These are phyloP conservation scores for Phylloporus sp. DNA, from an alignment of 768 basidiomycete genomes.

Conservation along the genomic window DNA sequence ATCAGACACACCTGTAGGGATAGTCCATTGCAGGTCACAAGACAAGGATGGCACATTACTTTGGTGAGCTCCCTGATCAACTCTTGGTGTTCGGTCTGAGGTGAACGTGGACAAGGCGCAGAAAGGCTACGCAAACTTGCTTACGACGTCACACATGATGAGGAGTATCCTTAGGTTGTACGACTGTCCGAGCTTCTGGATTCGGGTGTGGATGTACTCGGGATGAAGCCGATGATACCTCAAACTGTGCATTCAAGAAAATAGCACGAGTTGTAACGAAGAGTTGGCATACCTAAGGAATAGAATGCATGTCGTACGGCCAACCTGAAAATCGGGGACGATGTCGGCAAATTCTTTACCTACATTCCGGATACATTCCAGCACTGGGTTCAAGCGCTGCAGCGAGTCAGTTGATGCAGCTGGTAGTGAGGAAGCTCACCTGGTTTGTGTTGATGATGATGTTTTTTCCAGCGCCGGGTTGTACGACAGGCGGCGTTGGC, in stretches of 20 bases:
- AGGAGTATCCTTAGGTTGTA: conserved; percentile 85
- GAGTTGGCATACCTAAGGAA: conserved; percentile 67
- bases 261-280: not conserved
- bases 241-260: conserved; percentile 45
- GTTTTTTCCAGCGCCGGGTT: conserved; percentile 59
- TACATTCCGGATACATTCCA: conserved; percentile 81
- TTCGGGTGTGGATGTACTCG: conserved; percentile 90
- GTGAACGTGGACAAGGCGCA: not conserved
- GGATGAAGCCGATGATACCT: conserved; percentile 96
- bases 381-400: conserved; percentile 84
- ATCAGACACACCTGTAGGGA: conserved; percentile 66
- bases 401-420: not conserved
- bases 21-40: not conserved
- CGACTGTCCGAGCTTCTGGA: conserved; percentile 75
- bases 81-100: conserved; percentile 87
- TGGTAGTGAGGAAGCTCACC: conserved; percentile 27
- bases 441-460: conserved; percentile 61
- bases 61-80: conserved; percentile 91
- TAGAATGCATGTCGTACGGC: conserved; percentile 85
- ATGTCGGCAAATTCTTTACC: conserved; percentile 95
- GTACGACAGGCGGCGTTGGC: conserved; percentile 60
- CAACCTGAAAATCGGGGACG: conserved; percentile 91
- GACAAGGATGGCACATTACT: conserved; percentile 32
- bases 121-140: conserved; percentile 26
- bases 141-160: conserved; percentile 86